Percentiles rank a stretch among this genome's conserved stretches.
These are phyloP conservation scores for Thalia dealbata DNA, from an alignment of 176 grass and related monocot genomes.

Conservation along the genomic window DNA sequence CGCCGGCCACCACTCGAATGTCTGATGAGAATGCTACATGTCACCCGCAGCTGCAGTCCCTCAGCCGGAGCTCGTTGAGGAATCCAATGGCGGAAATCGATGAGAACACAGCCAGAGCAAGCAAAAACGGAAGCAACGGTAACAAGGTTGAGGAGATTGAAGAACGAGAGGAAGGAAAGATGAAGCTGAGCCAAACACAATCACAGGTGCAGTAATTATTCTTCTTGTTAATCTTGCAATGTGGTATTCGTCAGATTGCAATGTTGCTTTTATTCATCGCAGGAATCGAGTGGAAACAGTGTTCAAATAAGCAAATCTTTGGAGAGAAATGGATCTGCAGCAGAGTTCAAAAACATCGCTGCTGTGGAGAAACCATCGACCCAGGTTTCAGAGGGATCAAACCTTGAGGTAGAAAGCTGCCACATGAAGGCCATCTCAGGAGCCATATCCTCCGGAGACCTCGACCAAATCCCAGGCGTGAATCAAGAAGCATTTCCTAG, in stretches of 20 bases:
- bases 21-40: conserved; percentile 40
- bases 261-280: background rate
- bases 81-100: conserved; percentile 89
- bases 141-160: conserved; percentile 33
- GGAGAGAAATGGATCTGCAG: background rate
- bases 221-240: background rate
- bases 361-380: conserved; percentile 29
- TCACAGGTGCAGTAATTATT: conserved; percentile 8
- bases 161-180: background rate
- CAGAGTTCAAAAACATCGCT: background rate
- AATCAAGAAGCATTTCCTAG: background rate
- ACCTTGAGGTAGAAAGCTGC: conserved; percentile 21
- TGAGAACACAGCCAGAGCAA: conserved; percentile 34
- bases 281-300: background rate
- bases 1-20: conserved; percentile 29
- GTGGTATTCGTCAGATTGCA: background rate
- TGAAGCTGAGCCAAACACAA: conserved; percentile 18
- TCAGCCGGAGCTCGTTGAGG: conserved; percentile 76
- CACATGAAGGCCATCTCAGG: conserved; percentile 25
- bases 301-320: background rate
- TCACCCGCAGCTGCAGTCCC: conserved; percentile 33
- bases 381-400: conserved; percentile 17
- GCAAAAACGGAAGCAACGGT: background rate
- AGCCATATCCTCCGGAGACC: conserved; percentile 57
- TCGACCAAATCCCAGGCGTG: conserved; percentile 30